Percentiles rank a stretch among this genome's conserved stretches.
Evolutionary conservation across 139 green algal species (phyloP).

Genomic region (Micromonas commoda): DNA sequence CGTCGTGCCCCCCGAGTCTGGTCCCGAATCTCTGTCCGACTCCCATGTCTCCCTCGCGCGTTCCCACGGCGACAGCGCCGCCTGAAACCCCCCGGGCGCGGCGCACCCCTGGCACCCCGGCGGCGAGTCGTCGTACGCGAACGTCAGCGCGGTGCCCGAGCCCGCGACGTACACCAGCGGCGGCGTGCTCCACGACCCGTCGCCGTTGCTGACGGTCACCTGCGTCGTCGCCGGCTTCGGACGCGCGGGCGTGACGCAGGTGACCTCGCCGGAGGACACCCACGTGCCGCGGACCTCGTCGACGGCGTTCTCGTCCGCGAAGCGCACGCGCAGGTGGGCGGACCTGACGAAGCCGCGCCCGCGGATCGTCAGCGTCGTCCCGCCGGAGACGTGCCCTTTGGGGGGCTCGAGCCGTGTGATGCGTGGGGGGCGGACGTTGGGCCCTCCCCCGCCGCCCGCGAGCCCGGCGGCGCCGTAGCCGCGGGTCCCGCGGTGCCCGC

Average conservation of each 20-base stretch:
- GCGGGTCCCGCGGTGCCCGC: no score
- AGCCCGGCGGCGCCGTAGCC: no score
- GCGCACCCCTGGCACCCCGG: conserved; percentile 16
- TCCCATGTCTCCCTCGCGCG: no score
- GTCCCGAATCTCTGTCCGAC: no score
- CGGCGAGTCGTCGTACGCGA: conserved; percentile 11
- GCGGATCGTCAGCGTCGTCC: conserved; percentile 15
- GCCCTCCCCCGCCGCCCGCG: no score
- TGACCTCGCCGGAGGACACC: background rate
- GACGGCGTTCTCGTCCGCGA: conserved; percentile 11
- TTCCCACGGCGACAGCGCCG: no score
- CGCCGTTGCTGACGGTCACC: conserved; percentile 17
- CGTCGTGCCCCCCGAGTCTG: no score
- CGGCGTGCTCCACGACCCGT: background rate
- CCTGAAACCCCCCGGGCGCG: background rate
- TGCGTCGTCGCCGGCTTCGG: background rate
- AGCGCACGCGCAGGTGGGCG: background rate
- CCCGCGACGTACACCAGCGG: background rate
- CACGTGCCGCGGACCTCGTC: conserved; percentile 3
- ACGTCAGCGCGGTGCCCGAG: conserved; percentile 7
- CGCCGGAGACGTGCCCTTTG: no score
- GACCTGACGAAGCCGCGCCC: background rate
- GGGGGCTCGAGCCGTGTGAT: no score
- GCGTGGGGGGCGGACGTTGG: no score
- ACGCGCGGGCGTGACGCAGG: background rate